phyloP scores from a whole-genome alignment of 2,329 filamentous ascomycete species.

The Ophiostoma angusticollis region DNA sequence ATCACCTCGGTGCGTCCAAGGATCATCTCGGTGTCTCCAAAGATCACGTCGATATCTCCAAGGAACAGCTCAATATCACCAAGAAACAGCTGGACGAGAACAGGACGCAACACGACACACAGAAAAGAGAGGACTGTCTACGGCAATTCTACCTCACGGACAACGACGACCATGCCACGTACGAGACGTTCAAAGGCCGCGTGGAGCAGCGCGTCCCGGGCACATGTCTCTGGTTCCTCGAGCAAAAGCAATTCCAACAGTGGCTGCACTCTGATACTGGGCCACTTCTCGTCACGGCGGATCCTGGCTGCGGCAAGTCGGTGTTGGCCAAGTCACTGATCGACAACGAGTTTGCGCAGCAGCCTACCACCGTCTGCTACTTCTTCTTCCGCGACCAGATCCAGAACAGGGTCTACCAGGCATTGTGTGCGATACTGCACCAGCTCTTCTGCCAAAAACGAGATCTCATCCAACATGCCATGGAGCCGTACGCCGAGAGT shows the following conservation, averaged over 20 bases:
- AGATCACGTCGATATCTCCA: no score
- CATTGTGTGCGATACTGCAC: slow-evolving; percentile 28
- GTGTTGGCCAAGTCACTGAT: slow-evolving; percentile 24
- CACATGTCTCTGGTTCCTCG: slow-evolving; percentile 23
- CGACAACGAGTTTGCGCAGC: slow-evolving; percentile 16
- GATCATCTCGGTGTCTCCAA: no score
- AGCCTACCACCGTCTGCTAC: slow-evolving; percentile 22
- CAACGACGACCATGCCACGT: slow-evolving; percentile 11
- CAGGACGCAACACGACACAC: not conserved
- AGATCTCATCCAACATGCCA: slow-evolving; percentile 22
- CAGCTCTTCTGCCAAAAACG: slow-evolving; percentile 24
- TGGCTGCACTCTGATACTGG: slow-evolving; percentile 20
- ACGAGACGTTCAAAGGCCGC: slow-evolving; percentile 21
- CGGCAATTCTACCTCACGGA: not conserved
- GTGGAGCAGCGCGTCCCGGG: slow-evolving; percentile 16
- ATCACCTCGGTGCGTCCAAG: no score
- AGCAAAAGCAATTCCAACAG: slow-evolving; percentile 17
- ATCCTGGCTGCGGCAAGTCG: slow-evolving; percentile 28
- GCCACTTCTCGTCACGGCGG: slow-evolving; percentile 24
- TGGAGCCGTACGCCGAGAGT: slow-evolving; percentile 16
- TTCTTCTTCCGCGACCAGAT: slow-evolving; percentile 31
- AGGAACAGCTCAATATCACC: no score
- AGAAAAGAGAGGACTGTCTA: not conserved
- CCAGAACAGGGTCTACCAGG: slow-evolving; percentile 23
- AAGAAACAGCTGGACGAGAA: no score